Conservation (phyloP, 2,329 filamentous ascomycete species). For the Podosphaera aphanis region DNA sequence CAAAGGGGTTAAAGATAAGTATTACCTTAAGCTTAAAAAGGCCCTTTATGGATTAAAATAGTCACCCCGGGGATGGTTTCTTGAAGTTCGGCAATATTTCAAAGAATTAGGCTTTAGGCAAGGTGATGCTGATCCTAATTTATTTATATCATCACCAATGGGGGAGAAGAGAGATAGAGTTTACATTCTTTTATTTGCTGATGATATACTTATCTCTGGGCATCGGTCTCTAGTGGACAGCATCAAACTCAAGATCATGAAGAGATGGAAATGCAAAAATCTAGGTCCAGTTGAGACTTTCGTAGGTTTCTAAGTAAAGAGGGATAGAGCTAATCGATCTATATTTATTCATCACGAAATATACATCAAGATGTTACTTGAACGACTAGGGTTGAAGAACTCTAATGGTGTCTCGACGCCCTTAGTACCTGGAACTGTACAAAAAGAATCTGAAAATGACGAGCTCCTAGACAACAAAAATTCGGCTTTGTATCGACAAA, state of each 20-base stretch:
- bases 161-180: background rate
- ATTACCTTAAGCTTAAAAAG: background rate
- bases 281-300: background rate
- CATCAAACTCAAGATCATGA: background rate
- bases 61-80: background rate
- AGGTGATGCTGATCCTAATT: background rate
- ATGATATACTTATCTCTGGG: background rate
- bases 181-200: background rate
- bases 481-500: too few species aligned
- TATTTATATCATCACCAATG: background rate
- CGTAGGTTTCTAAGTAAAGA: background rate
- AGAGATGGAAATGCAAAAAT: background rate
- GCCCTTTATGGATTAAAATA: background rate
- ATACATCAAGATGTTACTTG: too few species aligned
- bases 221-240: background rate
- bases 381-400: too few species aligned
- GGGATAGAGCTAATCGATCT: too few species aligned
- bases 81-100: background rate
- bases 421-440: too few species aligned
- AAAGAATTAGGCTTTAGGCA: background rate
- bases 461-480: too few species aligned
- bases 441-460: too few species aligned
- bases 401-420: too few species aligned
- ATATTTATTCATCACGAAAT: too few species aligned
- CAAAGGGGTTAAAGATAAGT: too few species aligned